Base-by-base conservation (phyloP, 441 rosid species). In the Bruguiera hainesii region DNA sequence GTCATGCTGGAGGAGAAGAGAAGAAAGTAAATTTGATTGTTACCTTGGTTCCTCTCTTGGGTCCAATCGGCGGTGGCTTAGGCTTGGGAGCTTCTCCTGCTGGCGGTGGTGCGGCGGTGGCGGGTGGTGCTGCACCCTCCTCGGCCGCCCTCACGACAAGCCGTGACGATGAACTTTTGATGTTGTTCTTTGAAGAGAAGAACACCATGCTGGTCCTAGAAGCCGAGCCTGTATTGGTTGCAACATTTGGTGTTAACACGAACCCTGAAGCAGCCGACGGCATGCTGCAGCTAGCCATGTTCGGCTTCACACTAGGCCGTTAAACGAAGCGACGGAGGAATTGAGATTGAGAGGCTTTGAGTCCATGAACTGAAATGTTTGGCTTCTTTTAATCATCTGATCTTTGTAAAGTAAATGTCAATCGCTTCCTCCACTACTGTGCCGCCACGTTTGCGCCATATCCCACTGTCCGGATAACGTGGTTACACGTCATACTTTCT, bases 1-100 rank as follows among this genome's bases (percentile, higher is more conserved):
- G 46, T 37, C 15, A 1, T 9, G 46, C 1, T 9, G 46, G 46
- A 37, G 46, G 15, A 37, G 46, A 10, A 37, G 46, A 9, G 10
- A 37, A 37, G 46, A 11, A 13, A 3, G 48, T 0, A 3, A 42
- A 42, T 42, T 42, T 42, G 18, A 42, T 42, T 42, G 48, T 65
- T 37, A 90, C 93, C 98, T 87, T 90, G 52, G 96, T 42, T 61
- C 98, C 98, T 86, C 98, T 89, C 84, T 92, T 85, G 71, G 98
- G 96, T 52, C 96, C 94, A 70, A 86, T 85, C 0, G 85, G 94
- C n/a, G 88, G 85, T 35, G 89, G 96, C 81, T 88, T 88, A 61
- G 92, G 83, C 76, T 89, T 86, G 56, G 90, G 82, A 63, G 85
- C 84, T 71, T 80, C 75, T 33, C 66, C 71, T 23, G 51, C 75